Percentiles rank a stretch among this genome's conserved stretches.
These are phyloP conservation scores for Cronartium quercuum DNA, from an alignment of 1,284 basidiomycete genomes.

Conservation along the genomic window DNA sequence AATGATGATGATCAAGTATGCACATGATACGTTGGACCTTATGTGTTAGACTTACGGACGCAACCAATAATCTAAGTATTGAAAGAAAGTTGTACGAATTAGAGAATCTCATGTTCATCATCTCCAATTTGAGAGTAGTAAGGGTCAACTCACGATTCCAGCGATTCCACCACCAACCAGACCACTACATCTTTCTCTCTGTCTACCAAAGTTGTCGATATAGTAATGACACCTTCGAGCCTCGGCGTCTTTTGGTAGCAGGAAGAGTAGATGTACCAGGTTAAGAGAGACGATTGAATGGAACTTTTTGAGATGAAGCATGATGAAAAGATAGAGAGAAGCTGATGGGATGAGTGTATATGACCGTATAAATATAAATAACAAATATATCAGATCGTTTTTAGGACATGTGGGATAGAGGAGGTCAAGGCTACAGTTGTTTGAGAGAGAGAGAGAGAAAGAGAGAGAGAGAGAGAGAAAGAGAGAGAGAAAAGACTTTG, in stretches of 20 bases:
- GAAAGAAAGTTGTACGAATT: too few relatives aligned
- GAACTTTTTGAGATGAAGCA: not conserved
- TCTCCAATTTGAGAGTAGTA: not conserved
- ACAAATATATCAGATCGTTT: too few relatives aligned
- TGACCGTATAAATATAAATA: too few relatives aligned
- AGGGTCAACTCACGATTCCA: constrained; percentile 4
- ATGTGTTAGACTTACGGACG: too few relatives aligned
- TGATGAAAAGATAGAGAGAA: not conserved
- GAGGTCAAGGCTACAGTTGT: not conserved
- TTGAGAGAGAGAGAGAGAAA: not conserved
- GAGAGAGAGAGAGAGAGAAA: not conserved
- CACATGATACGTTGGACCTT: too few relatives aligned
- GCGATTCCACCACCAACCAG: constrained; percentile 18
- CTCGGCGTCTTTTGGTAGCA: not conserved
- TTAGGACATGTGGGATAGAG: not conserved
- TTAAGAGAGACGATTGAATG: not conserved
- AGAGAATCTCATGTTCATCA: too few relatives aligned
- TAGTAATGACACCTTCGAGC: constrained; percentile 28
- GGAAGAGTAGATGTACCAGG: not conserved
- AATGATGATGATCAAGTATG: not conserved
- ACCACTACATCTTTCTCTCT: constrained; percentile 20
- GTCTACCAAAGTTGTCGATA: constrained; percentile 10
- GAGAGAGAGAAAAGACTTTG: not conserved
- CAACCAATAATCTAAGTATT: too few relatives aligned
- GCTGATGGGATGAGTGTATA: not conserved